Evolutionary conservation across 306 rosid species (phyloP).

Genomic region (Carpinus viminea): DNA sequence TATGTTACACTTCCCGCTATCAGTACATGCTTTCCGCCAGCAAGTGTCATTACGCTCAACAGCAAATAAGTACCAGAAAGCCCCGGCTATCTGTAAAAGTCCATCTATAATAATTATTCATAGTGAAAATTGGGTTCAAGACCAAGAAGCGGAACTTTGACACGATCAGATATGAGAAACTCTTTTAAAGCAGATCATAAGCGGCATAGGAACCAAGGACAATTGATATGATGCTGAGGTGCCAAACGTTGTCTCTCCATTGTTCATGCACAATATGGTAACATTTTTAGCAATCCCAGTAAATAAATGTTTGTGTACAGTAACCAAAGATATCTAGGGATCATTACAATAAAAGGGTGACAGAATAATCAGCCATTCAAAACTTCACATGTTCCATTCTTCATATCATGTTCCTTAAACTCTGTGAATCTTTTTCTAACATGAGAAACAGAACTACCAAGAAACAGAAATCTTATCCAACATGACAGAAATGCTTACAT

Average conservation of each 20-base stretch:
- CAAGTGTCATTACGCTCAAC: slow-evolving; percentile 78
- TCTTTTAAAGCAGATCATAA: background rate
- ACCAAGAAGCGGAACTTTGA: background rate
- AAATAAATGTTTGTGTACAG: background rate
- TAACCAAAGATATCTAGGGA: background rate
- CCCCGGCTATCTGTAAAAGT: slow-evolving; percentile 62
- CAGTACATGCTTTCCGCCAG: slow-evolving; percentile 60
- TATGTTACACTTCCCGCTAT: slow-evolving; percentile 36
- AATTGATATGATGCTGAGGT: too few species aligned
- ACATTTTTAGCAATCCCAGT: background rate
- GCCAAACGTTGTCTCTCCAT: too few species aligned
- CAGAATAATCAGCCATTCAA: background rate
- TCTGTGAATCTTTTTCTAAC: background rate
- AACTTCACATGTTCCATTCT: too few species aligned
- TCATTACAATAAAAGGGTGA: background rate
- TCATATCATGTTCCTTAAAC: background rate
- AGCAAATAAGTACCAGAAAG: slow-evolving; percentile 83
- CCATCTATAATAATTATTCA: background rate
- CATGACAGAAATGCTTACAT: slow-evolving; percentile 52
- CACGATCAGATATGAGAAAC: background rate
- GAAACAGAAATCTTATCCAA: slow-evolving; percentile 8
- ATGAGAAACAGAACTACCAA: slow-evolving; percentile 1
- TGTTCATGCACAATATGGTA: background rate
- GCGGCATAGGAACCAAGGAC: too few species aligned
- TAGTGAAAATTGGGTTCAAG: background rate